Conservation (phyloP, 116 monocot species). For the Trichopus zeylanicus region DNA sequence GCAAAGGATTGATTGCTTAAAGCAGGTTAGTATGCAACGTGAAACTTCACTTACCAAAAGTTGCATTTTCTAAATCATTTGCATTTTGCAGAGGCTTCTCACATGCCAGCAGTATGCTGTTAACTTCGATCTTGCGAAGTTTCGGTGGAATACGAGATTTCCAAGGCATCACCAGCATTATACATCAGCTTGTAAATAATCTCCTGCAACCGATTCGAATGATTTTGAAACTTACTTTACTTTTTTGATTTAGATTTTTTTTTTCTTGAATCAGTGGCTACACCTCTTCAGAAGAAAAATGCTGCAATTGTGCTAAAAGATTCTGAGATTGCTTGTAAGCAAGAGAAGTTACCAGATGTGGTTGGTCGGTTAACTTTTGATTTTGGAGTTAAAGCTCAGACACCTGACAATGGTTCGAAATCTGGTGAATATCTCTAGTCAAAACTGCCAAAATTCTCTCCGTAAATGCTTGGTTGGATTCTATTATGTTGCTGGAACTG, state of each 20-base stretch:
- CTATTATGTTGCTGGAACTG: neutral
- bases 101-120: neutral
- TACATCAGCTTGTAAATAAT: neutral
- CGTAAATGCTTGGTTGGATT: neutral
- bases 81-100: neutral
- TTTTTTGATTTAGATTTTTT: neutral
- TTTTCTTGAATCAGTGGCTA: neutral
- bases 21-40: neutral
- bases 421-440: neutral
- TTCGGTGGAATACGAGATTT: neutral
- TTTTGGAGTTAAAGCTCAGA: neutral
- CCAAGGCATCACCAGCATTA: neutral
- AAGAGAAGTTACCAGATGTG: too few species aligned
- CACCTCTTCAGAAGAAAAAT: neutral
- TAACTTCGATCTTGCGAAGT: neutral
- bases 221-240: neutral
- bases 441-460: neutral
- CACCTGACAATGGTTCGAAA: neutral
- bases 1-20: neutral
- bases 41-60: neutral
- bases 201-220: neutral
- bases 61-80: neutral
- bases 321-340: too few species aligned
- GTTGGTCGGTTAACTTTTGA: neutral
- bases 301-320: too few species aligned